Base-by-base conservation (phyloP, 2,329 filamentous ascomycete species). In the Grosmannia serpens region DNA sequence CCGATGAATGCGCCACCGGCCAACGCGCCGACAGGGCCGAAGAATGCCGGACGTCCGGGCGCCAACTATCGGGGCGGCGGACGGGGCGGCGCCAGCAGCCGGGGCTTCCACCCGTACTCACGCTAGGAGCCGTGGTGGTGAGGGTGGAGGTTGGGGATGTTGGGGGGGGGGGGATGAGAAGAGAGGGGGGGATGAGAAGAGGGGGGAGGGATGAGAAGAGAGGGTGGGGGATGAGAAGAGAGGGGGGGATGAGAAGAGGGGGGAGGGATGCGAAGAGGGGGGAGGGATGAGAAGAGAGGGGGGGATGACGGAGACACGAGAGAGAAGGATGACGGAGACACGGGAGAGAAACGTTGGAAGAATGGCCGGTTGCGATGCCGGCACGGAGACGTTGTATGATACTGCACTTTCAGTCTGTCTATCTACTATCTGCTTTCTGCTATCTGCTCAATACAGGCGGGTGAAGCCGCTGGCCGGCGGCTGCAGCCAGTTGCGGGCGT, bases 1-100 rank as follows among this genome's bases (percentile, higher is more conserved):
- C 80, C 81, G 2, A 75, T 72, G 58, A 82, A 81, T 63, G 83
- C 75, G 9, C 83, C 85, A 17, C 89, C 89, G 24, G 86, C 88
- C 6, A 90, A 90, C 68, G 89, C 94, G 7, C 94, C 94, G 0
- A 99, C 94, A 0, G 94, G 94, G 0, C 94, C 94, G 5, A 95
- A 95, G 79, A 99, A 97, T 67, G 90, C 91, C 1, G 91, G 91
- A 29, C 88, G 87, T 68, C 90, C 91, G 1, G 91, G 91, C 20
- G 90, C 89, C 1, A 96, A 96, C 73, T 97, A 96, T 71, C 86
- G 92, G 47, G 92, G 94, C 56, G 90, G 92, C 61, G 88, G 89
- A 60, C 82, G 61, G 26, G 57, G 62, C n/a, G 59, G 62, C 54
- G 52, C 55, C 44, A 22, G 84, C 27, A 80, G 79, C 71, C 77